These are phyloP conservation scores for Nothophaeocryptopus gaeumannii DNA, from an alignment of 2,329 filamentous ascomycete genomes.

Conservation along the genomic window DNA sequence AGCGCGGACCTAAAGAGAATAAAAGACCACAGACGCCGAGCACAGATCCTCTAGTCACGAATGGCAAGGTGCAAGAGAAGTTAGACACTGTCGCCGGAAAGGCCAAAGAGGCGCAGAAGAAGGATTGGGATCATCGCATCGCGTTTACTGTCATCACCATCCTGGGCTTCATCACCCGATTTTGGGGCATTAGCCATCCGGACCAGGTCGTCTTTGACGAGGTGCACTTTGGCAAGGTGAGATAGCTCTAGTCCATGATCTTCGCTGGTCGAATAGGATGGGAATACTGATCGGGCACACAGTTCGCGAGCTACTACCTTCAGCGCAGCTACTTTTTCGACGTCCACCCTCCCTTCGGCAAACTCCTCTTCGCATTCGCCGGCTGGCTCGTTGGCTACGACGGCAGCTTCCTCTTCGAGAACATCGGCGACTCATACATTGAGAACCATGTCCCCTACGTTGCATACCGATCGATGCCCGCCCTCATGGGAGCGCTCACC, in stretches of 20 bases:
- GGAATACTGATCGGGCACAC: conserved; percentile 2
- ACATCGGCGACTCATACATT: conserved; percentile 98
- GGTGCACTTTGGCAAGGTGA: conserved; percentile 98
- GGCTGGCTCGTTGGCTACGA: conserved; percentile 98
- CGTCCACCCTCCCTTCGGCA: conserved; percentile 96
- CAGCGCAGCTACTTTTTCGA: conserved; percentile 99
- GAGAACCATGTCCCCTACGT: conserved; percentile 96
- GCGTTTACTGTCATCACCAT: conserved; percentile 73
- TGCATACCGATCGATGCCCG: conserved; percentile 89
- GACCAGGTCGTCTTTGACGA: conserved; percentile 98
- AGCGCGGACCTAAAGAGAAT: conserved; percentile 21
- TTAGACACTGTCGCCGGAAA: conserved; percentile 38
- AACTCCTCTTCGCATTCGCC: conserved; percentile 94
- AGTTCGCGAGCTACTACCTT: conserved; percentile 71
- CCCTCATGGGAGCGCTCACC: conserved; percentile 85
- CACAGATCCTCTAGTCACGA: conserved; percentile 16
- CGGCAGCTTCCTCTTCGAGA: conserved; percentile 96
- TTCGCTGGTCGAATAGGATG: neutral
- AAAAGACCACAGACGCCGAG: conserved; percentile 27
- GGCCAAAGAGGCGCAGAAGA: conserved; percentile 29
- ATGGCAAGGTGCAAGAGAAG: conserved; percentile 38
- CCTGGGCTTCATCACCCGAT: conserved; percentile 85
- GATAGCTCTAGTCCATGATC: conserved; percentile 21
- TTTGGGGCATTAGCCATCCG: conserved; percentile 94
- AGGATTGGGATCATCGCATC: conserved; percentile 79